These are phyloP conservation scores for Hypoxylon cercidicola DNA, from an alignment of 495 filamentous ascomycete species.

Conservation along the genomic window DNA sequence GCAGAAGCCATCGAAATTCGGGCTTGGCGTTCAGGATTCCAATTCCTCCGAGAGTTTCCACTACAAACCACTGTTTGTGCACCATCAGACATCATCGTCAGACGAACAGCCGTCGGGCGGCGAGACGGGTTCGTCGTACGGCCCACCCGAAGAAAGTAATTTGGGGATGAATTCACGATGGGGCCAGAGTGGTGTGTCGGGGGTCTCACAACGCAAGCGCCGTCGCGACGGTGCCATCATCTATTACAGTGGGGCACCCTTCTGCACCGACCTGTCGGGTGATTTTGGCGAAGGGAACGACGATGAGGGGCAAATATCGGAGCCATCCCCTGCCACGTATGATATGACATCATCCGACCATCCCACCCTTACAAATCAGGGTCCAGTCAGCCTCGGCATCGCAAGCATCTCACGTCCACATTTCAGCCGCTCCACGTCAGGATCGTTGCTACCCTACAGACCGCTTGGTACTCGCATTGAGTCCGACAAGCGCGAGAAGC, in stretches of 20 bases:
- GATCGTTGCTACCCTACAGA: conserved; percentile 55
- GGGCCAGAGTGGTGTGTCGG: conserved; percentile 55
- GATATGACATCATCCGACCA: conserved; percentile 51
- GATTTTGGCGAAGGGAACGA: conserved; percentile 52
- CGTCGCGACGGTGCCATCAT: conserved; percentile 77
- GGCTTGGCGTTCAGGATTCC: conserved; percentile 44
- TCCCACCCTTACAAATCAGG: conserved; percentile 26
- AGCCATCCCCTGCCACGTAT: conserved; percentile 50
- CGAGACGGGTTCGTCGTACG: conserved; percentile 49
- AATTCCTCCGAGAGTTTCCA: conserved; percentile 62
- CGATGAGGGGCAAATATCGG: conserved; percentile 8
- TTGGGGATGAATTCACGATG: conserved; percentile 50
- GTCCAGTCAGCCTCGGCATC: conserved; percentile 33
- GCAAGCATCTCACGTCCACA: conserved; percentile 33
- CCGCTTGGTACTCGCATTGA: conserved; percentile 49
- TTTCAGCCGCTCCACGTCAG: conserved; percentile 50
- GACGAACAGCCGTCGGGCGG: conserved; percentile 54
- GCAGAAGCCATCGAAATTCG: conserved; percentile 53
- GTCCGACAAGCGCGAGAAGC: not conserved
- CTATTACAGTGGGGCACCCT: conserved; percentile 78
- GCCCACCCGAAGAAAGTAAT: conserved; percentile 52
- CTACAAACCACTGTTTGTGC: conserved; percentile 72
- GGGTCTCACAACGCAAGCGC: conserved; percentile 54
- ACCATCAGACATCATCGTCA: conserved; percentile 50
- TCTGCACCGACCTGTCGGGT: conserved; percentile 81